Evolutionary conservation across 768 basidiomycete genomes (phyloP).

Genomic region (Lactifluus volemus): DNA sequence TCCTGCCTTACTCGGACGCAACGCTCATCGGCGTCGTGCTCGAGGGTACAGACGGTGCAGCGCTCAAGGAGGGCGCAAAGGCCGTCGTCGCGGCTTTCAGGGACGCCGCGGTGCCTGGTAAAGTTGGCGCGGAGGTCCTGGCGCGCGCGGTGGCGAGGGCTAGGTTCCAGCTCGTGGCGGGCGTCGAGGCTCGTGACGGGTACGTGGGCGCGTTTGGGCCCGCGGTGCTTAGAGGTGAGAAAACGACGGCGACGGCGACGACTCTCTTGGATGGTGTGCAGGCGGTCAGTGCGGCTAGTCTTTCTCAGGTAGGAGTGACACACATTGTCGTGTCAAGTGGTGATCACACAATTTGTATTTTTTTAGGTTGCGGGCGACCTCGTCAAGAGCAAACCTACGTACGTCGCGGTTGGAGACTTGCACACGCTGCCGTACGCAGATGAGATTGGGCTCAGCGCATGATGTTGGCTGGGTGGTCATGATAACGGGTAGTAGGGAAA

Average conservation of each 20-base stretch:
- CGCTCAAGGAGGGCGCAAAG: slow-evolving; percentile 60
- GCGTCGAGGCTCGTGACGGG: slow-evolving; percentile 62
- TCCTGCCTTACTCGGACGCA: slow-evolving; percentile 89
- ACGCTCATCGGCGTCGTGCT: slow-evolving; percentile 78
- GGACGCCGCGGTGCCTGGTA: slow-evolving; percentile 31
- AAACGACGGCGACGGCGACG: slow-evolving; percentile 48
- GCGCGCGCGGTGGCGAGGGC: slow-evolving; percentile 82
- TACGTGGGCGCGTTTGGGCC: slow-evolving; percentile 48
- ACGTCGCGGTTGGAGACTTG: slow-evolving; percentile 77
- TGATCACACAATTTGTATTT: not conserved
- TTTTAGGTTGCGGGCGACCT: slow-evolving; percentile 55
- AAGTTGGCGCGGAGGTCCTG: slow-evolving; percentile 56
- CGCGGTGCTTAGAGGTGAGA: slow-evolving; percentile 57
- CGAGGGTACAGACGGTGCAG: slow-evolving; percentile 53
- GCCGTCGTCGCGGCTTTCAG: slow-evolving; percentile 61
- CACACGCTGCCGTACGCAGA: slow-evolving; percentile 72
- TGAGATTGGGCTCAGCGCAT: slow-evolving; percentile 54
- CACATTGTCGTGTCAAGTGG: no score
- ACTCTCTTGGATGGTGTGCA: slow-evolving; percentile 52
- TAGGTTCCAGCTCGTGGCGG: slow-evolving; percentile 70
- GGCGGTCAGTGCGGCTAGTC: slow-evolving; percentile 50
- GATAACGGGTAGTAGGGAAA: no score
- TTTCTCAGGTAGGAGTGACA: slow-evolving; percentile 52
- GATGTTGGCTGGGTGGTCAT: not conserved
- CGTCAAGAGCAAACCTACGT: slow-evolving; percentile 73